A percentile compares a stretch with the other conserved stretches of the same genome.
phyloP scores from a whole-genome alignment of 306 rosid species.

The Corylus heterophylla region DNA sequence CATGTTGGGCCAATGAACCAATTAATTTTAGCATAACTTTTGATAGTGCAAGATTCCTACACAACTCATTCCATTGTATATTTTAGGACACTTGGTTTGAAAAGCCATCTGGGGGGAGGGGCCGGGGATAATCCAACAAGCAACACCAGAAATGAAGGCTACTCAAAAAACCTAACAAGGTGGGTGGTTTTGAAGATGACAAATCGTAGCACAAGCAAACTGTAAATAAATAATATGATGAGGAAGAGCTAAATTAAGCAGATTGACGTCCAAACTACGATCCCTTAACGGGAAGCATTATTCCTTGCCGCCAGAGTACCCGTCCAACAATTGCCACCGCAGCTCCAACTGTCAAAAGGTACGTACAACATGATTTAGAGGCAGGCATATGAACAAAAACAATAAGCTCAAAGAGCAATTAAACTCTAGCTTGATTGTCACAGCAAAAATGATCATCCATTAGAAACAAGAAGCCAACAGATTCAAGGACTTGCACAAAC shows the following conservation, averaged over 20 bases:
- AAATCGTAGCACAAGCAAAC: constrained; percentile 24
- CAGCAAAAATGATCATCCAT: neutral
- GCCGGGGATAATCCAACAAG: neutral
- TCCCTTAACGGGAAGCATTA: constrained; percentile 58
- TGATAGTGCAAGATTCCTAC: neutral
- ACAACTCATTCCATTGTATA: constrained; percentile 3
- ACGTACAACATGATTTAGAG: constrained; percentile 3
- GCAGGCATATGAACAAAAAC: neutral
- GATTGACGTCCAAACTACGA: constrained; percentile 9
- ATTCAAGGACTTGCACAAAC: neutral
- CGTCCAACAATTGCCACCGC: constrained; percentile 80
- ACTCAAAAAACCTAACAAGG: constrained; percentile 38
- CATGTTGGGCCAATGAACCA: too few species aligned
- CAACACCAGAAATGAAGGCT: constrained; percentile 2
- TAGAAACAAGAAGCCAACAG: neutral
- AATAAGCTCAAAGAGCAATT: neutral
- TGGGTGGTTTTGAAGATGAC: constrained; percentile 22
- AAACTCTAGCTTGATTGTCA: neutral
- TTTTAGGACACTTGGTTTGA: neutral
- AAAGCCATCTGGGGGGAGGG: neutral
- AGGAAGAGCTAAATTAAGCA: neutral
- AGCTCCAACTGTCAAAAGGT: constrained; percentile 71
- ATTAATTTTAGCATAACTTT: neutral
- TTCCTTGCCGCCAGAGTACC: constrained; percentile 84
- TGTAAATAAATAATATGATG: neutral